Conservation (phyloP, 2,329 filamentous ascomycete species). For the Fusarium irregulare region DNA sequence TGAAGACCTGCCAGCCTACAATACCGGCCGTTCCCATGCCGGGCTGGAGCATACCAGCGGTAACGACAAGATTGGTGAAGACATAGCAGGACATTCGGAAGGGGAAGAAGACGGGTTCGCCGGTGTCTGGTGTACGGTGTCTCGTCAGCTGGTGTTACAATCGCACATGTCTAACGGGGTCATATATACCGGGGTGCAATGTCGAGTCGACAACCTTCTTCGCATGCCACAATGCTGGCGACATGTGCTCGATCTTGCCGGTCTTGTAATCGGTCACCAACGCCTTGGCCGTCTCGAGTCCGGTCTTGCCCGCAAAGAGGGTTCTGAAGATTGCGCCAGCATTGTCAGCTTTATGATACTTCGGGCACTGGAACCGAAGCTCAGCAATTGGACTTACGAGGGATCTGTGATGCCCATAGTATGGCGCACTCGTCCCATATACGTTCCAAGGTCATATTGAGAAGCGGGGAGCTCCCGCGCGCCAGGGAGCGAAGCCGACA, state of each 20-base stretch:
- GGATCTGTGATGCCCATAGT: slow-evolving; percentile 92
- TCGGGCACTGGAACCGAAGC: background rate
- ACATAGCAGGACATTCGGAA: slow-evolving; percentile 99
- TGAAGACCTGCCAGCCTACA: slow-evolving; percentile 92
- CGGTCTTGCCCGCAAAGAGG: slow-evolving; percentile 79
- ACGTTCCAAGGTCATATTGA: slow-evolving; percentile 91
- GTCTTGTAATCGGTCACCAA: slow-evolving; percentile 88
- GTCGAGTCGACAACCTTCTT: slow-evolving; percentile 99
- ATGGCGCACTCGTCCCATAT: slow-evolving; percentile 94
- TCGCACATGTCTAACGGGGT: background rate
- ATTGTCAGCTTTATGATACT: slow-evolving; percentile 14
- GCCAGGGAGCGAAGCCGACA: slow-evolving; percentile 75
- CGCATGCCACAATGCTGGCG: slow-evolving; percentile 88
- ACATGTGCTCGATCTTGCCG: slow-evolving; percentile 83
- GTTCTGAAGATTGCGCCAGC: slow-evolving; percentile 69
- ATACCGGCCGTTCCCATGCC: slow-evolving; percentile 85
- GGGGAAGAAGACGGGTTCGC: slow-evolving; percentile 88
- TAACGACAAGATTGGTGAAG: slow-evolving; percentile 92
- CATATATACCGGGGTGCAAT: slow-evolving; percentile 82
- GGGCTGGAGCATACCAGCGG: slow-evolving; percentile 95
- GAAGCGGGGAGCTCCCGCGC: slow-evolving; percentile 87
- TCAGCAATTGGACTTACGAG: slow-evolving; percentile 72
- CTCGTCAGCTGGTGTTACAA: slow-evolving; percentile 24
- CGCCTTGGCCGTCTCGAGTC: slow-evolving; percentile 86
- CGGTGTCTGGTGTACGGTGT: slow-evolving; percentile 76